Evolutionary conservation across 2,329 filamentous ascomycete genomes (phyloP).

Genomic region (Pseudopyricularia cyperi): DNA sequence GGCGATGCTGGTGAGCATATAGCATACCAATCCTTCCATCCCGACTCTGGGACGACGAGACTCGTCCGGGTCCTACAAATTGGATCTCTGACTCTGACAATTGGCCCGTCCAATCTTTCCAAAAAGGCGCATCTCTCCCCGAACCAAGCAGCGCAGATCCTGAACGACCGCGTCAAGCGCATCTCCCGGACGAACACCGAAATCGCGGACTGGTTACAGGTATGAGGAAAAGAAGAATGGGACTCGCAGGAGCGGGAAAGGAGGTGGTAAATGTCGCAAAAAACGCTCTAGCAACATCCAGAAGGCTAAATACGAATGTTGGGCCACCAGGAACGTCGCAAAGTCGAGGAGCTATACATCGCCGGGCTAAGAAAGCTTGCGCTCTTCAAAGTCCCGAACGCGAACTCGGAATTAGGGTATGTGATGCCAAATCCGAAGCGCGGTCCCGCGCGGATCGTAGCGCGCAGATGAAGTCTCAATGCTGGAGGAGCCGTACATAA

Average conservation of each 20-base stretch:
- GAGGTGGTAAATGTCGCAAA: not conserved
- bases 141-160: slow-evolving; percentile 62
- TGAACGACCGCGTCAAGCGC: slow-evolving; percentile 78
- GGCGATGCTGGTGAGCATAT: slow-evolving; percentile 64
- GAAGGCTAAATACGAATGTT: not conserved
- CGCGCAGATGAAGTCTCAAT: not conserved
- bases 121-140: slow-evolving; percentile 70
- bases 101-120: not conserved
- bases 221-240: slow-evolving; percentile 23
- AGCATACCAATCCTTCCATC: slow-evolving; percentile 4
- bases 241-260: slow-evolving; percentile 10
- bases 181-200: slow-evolving; percentile 78
- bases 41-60: slow-evolving; percentile 3
- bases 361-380: slow-evolving; percentile 69
- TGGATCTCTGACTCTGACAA: not conserved
- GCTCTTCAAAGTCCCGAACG: slow-evolving; percentile 59
- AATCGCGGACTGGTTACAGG: slow-evolving; percentile 94
- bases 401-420: slow-evolving; percentile 76
- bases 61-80: not conserved
- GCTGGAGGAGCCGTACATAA: not conserved
- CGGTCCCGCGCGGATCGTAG: not conserved
- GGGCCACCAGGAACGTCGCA: slow-evolving; percentile 68
- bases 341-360: slow-evolving; percentile 83
- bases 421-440: slow-evolving; percentile 13
- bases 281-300: not conserved